Conservation (phyloP, 129 eudicot genomes). For the Lactuca sativa region DNA sequence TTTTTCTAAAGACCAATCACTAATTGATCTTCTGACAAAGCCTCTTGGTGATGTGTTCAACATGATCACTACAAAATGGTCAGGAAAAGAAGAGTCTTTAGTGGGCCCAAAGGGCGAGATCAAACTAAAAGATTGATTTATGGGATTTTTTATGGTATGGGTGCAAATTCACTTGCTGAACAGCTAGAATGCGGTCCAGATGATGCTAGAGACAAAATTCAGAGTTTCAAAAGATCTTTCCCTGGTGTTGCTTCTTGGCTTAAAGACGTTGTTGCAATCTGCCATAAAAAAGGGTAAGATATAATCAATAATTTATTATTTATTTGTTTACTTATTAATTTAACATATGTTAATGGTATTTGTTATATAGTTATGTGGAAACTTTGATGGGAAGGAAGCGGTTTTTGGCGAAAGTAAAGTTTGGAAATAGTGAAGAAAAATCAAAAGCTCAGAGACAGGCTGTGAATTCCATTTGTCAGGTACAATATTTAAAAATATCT, state of each 20-base stretch:
- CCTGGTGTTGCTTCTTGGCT: conserved; percentile 95
- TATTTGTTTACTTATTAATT: neutral
- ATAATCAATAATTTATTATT: conserved; percentile 2
- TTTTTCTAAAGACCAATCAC: conserved; percentile 76
- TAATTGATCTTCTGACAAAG: conserved; percentile 72
- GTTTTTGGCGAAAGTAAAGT: conserved; percentile 74
- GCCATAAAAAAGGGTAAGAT: conserved; percentile 78
- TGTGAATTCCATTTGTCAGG: conserved; percentile 98
- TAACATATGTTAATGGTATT: conserved; percentile 19
- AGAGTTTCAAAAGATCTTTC: conserved; percentile 76
- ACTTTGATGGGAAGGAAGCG: conserved; percentile 90
- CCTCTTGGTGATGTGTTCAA: conserved; percentile 79
- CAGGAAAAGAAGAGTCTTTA: conserved; percentile 54
- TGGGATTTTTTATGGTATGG: conserved; percentile 96
- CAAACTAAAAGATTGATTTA: conserved; percentile 88
- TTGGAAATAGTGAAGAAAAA: conserved; percentile 82
- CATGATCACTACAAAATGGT: conserved; percentile 92
- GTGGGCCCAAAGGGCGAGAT: conserved; percentile 77
- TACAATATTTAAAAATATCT: conserved; percentile 7
- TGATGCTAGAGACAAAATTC: conserved; percentile 80
- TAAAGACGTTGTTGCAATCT: conserved; percentile 72
- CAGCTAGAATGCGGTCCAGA: conserved; percentile 84
- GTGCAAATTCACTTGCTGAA: conserved; percentile 79
- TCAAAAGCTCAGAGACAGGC: conserved; percentile 99
- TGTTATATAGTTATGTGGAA: conserved; percentile 67